A percentile compares a stretch with the other conserved stretches of the same genome.
These are phyloP conservation scores for Blumeria hordei DNA, from an alignment of 2,329 filamentous ascomycete genomes.

Conservation along the genomic window DNA sequence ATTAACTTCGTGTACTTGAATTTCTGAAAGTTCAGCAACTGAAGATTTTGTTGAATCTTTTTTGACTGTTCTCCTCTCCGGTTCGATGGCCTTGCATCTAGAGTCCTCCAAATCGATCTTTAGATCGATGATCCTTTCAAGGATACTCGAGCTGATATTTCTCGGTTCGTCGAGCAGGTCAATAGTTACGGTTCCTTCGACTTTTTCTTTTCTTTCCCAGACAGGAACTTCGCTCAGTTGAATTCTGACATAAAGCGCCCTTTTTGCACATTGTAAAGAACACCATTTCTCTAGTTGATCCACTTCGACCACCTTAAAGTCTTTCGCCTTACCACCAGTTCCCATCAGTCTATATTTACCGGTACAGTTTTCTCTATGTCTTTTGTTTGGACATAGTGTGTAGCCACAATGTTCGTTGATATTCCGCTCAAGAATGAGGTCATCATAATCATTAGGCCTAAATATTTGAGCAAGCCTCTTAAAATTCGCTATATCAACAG, in stretches of 20 bases:
- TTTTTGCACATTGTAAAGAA: slow-evolving; percentile 49
- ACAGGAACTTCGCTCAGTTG: slow-evolving; percentile 69
- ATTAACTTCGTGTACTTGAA: too few species aligned
- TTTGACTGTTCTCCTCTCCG: not conserved
- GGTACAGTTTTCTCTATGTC: slow-evolving; percentile 27
- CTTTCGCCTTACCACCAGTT: slow-evolving; percentile 23
- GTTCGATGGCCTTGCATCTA: not conserved
- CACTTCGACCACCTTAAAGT: slow-evolving; percentile 43
- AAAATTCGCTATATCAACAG: slow-evolving; percentile 39
- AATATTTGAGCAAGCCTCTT: slow-evolving; percentile 44
- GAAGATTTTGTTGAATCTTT: not conserved
- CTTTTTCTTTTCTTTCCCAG: slow-evolving; percentile 42
- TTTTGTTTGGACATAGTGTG: slow-evolving; percentile 45
- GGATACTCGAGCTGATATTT: slow-evolving; percentile 1
- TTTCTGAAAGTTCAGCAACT: too few species aligned
- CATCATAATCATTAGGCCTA: slow-evolving; percentile 73
- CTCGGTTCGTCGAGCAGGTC: slow-evolving; percentile 44
- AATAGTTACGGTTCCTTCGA: slow-evolving; percentile 18
- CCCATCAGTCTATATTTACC: slow-evolving; percentile 45
- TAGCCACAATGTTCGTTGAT: slow-evolving; percentile 68
- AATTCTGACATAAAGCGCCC: slow-evolving; percentile 66
- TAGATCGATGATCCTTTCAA: slow-evolving; percentile 2
- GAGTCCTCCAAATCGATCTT: not conserved
- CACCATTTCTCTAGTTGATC: slow-evolving; percentile 73
- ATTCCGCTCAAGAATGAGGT: slow-evolving; percentile 71